These are phyloP conservation scores for Rhizopus delemar DNA, from an alignment of 371 early-diverging fungal species.

Conservation along the genomic window DNA sequence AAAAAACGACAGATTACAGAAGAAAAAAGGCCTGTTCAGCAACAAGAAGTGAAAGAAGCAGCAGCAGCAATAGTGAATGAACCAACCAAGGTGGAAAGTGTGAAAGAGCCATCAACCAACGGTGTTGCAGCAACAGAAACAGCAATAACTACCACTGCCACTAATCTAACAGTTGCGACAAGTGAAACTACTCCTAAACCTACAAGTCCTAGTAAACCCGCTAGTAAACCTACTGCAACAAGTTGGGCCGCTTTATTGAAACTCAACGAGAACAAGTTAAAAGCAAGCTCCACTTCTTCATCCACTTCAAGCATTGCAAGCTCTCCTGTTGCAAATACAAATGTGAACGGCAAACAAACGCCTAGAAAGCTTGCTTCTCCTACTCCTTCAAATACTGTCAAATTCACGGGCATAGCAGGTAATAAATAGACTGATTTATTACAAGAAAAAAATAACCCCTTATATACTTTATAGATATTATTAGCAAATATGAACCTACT, in stretches of 20 bases:
- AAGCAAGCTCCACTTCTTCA: conserved; percentile 6
- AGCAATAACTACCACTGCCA: not conserved
- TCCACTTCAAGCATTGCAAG: conserved; percentile 12
- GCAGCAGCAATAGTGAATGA: conserved; percentile 10
- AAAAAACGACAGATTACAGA: conserved; percentile 14
- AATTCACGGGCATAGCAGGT: conserved; percentile 57
- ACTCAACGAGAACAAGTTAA: conserved; percentile 28
- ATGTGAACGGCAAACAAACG: conserved; percentile 19
- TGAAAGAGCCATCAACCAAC: conserved; percentile 16
- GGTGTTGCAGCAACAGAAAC: not conserved
- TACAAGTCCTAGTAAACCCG: no score
- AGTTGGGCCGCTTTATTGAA: conserved; percentile 67
- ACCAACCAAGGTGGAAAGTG: conserved; percentile 19
- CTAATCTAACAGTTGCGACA: conserved; percentile 21
- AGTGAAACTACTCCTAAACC: conserved; percentile 47
- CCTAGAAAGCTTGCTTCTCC: conserved; percentile 23
- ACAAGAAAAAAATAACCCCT: not conserved
- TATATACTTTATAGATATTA: conserved; percentile 39
- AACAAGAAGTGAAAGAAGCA: not conserved
- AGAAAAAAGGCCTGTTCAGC: conserved; percentile 4
- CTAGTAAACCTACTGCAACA: conserved; percentile 11
- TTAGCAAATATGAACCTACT: conserved; percentile 56
- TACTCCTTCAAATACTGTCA: conserved; percentile 21
- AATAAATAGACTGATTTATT: not conserved
- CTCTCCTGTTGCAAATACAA: conserved; percentile 12